Evolutionary conservation across 2,329 filamentous ascomycete genomes (phyloP), one percentile per base, ranked within the genome.

Genomic region (Claviceps lovelessii): DNA sequence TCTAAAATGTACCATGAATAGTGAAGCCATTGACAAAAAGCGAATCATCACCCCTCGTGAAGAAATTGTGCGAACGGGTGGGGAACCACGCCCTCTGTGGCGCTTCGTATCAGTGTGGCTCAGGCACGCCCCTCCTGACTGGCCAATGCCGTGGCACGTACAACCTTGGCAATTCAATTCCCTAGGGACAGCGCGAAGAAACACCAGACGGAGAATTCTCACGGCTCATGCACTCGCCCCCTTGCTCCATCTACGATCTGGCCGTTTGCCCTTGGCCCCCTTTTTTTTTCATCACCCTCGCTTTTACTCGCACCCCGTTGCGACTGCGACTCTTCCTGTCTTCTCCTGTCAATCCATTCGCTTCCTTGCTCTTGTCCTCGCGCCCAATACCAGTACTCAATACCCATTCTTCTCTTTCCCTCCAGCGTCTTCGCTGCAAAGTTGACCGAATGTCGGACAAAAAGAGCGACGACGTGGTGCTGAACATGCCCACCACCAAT

Each of bases 391-490:
- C 3, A 23, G 23, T 23, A 31, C 11, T 47, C 10, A 13, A 42
- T 8, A 15, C 44, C 15, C n/a, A 41, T 29, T 28, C 10, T 28
- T 35, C 19, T 35, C 44, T 19, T 35, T 45, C 7, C 9, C n/a
- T 33, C 19, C 46, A 33, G 7, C 37, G 15, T 41, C 37, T 41
- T 15, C 37, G 13, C 37, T 17, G 13, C 37, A 41, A 35, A 15
- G 23, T 23, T 23, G 23, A 23, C 35, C 23, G 17, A 37, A 49
- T 49, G 56, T 55, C 56, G 11, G 53, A 55, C 41, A 57, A 55
- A 37, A 57, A 55, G 52, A 42, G 37, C 51, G 53, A 57, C 54
- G 53, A 55, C 46, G 29, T 42, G n/a, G 45, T 46, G 46, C 17
- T 33, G 23, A 31, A 6, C 46, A 48, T 48, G 50, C 29, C 55